These are phyloP conservation scores for Periconia sp. DNA, from an alignment of 2,329 filamentous ascomycete genomes.

Conservation along the genomic window DNA sequence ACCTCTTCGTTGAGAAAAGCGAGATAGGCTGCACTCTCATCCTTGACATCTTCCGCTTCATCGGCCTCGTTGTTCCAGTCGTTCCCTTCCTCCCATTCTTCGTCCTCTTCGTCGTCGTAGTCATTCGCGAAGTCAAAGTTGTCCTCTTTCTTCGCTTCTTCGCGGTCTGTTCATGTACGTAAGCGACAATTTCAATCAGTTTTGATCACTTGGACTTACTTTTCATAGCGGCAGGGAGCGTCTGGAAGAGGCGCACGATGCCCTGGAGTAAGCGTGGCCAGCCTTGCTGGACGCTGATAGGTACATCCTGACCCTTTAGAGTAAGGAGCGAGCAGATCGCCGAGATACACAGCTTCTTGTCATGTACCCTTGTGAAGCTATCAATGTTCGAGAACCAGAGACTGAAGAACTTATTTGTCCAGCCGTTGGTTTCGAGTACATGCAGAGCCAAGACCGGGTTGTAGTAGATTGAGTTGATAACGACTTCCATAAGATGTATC, in stretches of 20 bases:
- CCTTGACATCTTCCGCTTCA: conserved; percentile 73
- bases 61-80: conserved; percentile 71
- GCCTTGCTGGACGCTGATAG: conserved; percentile 89
- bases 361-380: conserved; percentile 89
- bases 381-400: conserved; percentile 98
- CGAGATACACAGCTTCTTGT: conserved; percentile 97
- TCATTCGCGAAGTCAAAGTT: conserved; percentile 82
- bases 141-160: conserved; percentile 84
- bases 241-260: conserved; percentile 89
- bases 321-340: conserved; percentile 87
- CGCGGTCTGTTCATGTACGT: conserved; percentile 67
- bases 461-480: conserved; percentile 98
- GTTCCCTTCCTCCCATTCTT: conserved; percentile 78
- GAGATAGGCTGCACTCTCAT: conserved; percentile 92
- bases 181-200: conserved; percentile 11
- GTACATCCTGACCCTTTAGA: conserved; percentile 80
- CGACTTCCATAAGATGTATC: conserved; percentile 97
- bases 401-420: conserved; percentile 99
- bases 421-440: conserved; percentile 86
- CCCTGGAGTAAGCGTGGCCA: conserved; percentile 93
- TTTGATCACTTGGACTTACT: conserved; percentile 59
- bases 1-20: conserved; percentile 95
- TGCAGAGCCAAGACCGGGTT: conserved; percentile 85
- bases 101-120: conserved; percentile 76
- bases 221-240: conserved; percentile 84